Base-by-base conservation (phyloP, 169 alveolate species). In the Cyclospora cayetanensis region DNA sequence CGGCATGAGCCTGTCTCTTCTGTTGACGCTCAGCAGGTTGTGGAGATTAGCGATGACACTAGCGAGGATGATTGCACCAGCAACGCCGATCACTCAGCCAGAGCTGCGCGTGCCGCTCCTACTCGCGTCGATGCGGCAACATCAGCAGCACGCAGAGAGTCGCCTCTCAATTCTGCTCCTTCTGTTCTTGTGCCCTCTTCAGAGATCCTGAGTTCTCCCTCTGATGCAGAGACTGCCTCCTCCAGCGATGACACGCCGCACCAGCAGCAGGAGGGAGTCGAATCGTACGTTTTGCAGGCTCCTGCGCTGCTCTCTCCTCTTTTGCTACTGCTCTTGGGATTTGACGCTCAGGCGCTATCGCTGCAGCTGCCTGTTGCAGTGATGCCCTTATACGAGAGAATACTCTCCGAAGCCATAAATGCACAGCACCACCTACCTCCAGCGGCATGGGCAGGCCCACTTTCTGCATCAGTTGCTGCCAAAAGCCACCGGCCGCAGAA, bases 361-460 rank as follows among this genome's bases (percentile, higher is more conserved):
- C 70, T 15, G 70, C 70, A 55, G 29, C 27, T 55, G 15, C 84
- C 84, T 39, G 84, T 60, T 72, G 84, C 84, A 27, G 84, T 60
- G 2, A 37, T 20, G 1, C 22, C 34, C 12, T 4, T 72, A 7
- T 39, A 72, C 52, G 20, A 39, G 25, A 4, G 60, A 15, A n/a
- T 72, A 12, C 42, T 18, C 35, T 53, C 84, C 41, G 84, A 37
- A 20, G 53, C 84, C 20, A 60, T 43, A 3, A 37, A 37, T 11
- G 84, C 29, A 42, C 84, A 72, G 84, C 84, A 72, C 39, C 84
- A 72, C 27, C 84, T 72, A 25, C 84, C 60, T 72, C 63, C 84
- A 1, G 2, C 63, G 35, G 37, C 29, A 9, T 72, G 84, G 84
- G 84, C 84, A n/a, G 84, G 84, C 63, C 84, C 84, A n/a, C 84